Base-by-base conservation (phyloP, 169 alveolate genomes). In the Cryptosporidium tyzzeri region DNA sequence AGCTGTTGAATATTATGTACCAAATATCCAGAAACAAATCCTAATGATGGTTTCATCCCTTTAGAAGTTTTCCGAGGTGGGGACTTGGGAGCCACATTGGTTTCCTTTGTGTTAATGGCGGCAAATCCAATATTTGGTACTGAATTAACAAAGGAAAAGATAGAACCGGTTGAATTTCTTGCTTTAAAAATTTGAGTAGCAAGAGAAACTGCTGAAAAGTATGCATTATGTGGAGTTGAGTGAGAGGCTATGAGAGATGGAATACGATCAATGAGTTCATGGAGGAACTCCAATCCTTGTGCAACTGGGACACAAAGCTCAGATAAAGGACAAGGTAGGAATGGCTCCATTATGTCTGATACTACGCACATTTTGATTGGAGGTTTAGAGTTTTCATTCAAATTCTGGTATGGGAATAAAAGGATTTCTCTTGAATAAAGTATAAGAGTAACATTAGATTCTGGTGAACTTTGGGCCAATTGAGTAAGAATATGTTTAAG, bases 1-100 rank as follows among this genome's bases (percentile, higher is more conserved):
- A 80, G 35, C 29, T 80, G 89, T 29, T 80, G 89, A 26, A 62
- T 61, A 44, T 80, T 80, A 33, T 80, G 89, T 3, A 80, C 89
- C 45, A 80, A 26, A 62, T 80, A 80, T 8, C 89, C 89, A 31
- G 89, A 80, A 23, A 80, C 89, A 44, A 80, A 80, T 26, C 89
- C 89, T 23, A 29, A 44, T 3, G 89, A 80, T 9, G 55, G 75
- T 65, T 80, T 80, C 75, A 80, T 62, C 4, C 75, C 75, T 48
- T 61, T 80, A 45, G 89, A 80, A 21, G 89, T 39, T 80, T 65
- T 80, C 4, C 89, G 59, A 16, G 89, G 89, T 9, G 89, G 89
- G 5, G 89, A 80, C 26, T 80, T 80, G 16, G 89, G 89, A 18
- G 80, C 89, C 53, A 65, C 51, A 44, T 23, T 80, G 33, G 65